Evolutionary conservation across 306 rosid genomes (phyloP), one percentile per base, ranked within the genome.

Genomic region (Cicer arietinum): DNA sequence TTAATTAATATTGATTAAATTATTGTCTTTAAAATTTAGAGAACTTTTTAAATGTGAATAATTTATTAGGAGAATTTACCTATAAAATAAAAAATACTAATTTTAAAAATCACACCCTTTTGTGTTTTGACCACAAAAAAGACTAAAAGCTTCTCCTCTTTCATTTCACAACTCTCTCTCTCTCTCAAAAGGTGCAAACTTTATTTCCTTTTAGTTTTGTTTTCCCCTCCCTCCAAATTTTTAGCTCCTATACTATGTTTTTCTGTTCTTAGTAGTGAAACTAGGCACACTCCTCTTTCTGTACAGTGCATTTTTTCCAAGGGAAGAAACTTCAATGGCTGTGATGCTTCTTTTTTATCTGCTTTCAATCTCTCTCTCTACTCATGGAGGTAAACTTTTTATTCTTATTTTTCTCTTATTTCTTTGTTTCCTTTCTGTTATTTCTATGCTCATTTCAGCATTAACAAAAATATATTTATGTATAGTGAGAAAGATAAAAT

Each of bases 301-400:
- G 8, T 51, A 69, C 57, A 67, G 35, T 64, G 60, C 41, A 30
- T 17, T 47, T 77, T 16, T 57, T 13, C 30, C 11, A 11, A 62
- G 48, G 47, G 69, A 57, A 59, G 66, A 59, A 30, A 57, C 77
- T 53, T 64, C 25, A 42, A 92, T 93, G 93, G 95, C 90, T 71
- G 8, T 20, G 39, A 62, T 89, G 43, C 80, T 89, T 0, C 82
- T 88, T 25, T 42, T 83, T 51, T 74, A 80, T 78, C 75, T 93
- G 3, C 73, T 86, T 35, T 88, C 84, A 2, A 50, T 78, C 50
- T 83, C 88, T 43, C 67, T 85, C 41, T 76, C 89, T 78, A 89
- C 88, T 67, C 86, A 77, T 81, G 85, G 83, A 78, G 93, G 98
- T 88, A n/a, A 64, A 75, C 81, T 83, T 4, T 47, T 20, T 5